Evolutionary conservation across 805 yeast species (phyloP), one percentile per base, ranked within the genome.

Genomic region (Huiozyma sinensis): DNA sequence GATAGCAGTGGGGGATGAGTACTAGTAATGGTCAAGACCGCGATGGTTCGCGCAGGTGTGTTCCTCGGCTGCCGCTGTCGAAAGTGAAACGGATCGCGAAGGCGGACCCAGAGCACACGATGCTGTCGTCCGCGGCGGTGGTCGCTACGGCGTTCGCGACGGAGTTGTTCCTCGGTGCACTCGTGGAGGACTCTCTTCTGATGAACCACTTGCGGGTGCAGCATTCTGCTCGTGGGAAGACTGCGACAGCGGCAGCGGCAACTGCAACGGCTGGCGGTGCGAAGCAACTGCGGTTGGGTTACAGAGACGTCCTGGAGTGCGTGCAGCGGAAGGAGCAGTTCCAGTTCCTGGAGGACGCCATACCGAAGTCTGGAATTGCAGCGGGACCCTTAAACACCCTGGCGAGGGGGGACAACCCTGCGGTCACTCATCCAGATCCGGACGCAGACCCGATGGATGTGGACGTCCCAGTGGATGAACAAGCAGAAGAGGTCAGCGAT

Each of bases 91-190:
- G 47, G 37, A 54, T 60, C n/a, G 62, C 61, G 12, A 53, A 50
- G 36, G 45, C 48, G 11, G 64, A 60, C 44, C 52, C 54, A 6
- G 61, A 58, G 10, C 52, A 53, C 39, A 43, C 50, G 10, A 35
- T 54, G 8, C 55, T 60, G 6, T 48, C 60, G 5, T 54, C 58
- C 24, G 39, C 53, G 12, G 64, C 63, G 6, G 51, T 50, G 13
- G 49, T 57, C 11, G 60, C 60, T 6, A 49, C 55, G 5, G 55
- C 62, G 1, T 53, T 58, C 42, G 58, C 63, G 6, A 57, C 62
- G 1, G 63, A 60, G 33, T 41, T 57, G 11, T 58, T 60, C 39
- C 47, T 60, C 1, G 59, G 58, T 30, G 49, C 51, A 1, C 40
- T 60, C 7, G 51, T 56, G 3, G 63, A 58, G 41, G 56, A 55